Evolutionary conservation across 768 basidiomycete species (phyloP), one percentile per base, ranked within the genome.

Genomic region (Leccinum longicurvipes): DNA sequence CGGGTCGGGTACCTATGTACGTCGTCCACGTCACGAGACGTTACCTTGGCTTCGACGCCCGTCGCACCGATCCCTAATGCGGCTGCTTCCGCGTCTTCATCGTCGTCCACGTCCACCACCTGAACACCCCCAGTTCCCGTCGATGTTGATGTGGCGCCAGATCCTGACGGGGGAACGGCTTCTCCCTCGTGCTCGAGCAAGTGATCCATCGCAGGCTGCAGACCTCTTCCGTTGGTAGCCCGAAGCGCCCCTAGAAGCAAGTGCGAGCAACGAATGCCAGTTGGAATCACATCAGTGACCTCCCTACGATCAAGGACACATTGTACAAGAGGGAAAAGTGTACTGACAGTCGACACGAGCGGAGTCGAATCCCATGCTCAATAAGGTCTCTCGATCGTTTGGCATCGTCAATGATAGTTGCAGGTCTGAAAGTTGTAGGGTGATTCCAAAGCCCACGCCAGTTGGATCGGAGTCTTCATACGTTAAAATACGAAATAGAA

Each of bases 121-220:
- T 47, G 67, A 31, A 58, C 56, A 6, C 57, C 50, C 9, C 36
- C 36, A 17, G 46, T 28, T 46, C 14, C 1, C 21, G 41, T n/a
- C 44, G 11, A 19, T 23, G 41, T 24, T 24, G 42, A 27, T n/a
- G 25, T 8, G 25, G 8, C 27, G 17, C 45, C 45, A 27, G 42
- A 46, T 15, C 15, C 25, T 7, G 28, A 17, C 7, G 44, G 8
- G 24, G 47, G 47, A 7, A 96, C 76, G 1, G 86, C 77, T 56
- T 92, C 77, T 6, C 82, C 82, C 50, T 90, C 86, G 65, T 98
- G 81, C 71, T 86, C 89, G 34, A 97, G 73, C 34, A 97, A 76
- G 71, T 90, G 87, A 64, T 97, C 94, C 89, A 94, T 90, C 21
- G 89, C 90, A 7, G 87, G 89, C 68, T 97, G 95, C 0, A 98